Conservation (phyloP, 2,329 filamentous ascomycete genomes). For the Cyclaneusma minus region DNA sequence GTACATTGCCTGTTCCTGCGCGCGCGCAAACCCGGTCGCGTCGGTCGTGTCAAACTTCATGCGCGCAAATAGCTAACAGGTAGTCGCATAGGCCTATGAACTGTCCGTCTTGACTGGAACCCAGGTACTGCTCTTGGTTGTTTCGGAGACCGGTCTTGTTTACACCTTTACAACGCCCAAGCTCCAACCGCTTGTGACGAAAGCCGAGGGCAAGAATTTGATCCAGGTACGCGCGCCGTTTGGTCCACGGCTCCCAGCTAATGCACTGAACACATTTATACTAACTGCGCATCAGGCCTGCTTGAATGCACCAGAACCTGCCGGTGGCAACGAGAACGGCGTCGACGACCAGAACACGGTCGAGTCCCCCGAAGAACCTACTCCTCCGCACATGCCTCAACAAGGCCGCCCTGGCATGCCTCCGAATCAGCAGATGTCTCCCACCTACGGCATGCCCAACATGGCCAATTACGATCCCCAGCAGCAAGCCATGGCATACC, state of each 20-base stretch:
- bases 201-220: slow-evolving; percentile 96
- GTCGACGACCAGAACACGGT: slow-evolving; percentile 62
- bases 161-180: slow-evolving; percentile 99
- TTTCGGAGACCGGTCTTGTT: slow-evolving; percentile 91
- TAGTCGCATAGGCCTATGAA: slow-evolving; percentile 64
- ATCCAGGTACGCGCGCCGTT: slow-evolving; percentile 61
- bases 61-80: slow-evolving; percentile 12
- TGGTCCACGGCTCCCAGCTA: slow-evolving; percentile 3
- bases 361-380: slow-evolving; percentile 83
- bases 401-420: slow-evolving; percentile 48
- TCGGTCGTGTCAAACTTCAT: slow-evolving; percentile 4
- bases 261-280: slow-evolving; percentile 1
- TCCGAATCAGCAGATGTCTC: slow-evolving; percentile 43
- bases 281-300: slow-evolving; percentile 51
- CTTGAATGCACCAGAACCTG: slow-evolving; percentile 86
- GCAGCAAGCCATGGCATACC: slow-evolving; percentile 67
- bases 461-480: slow-evolving; percentile 54
- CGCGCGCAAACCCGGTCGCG: slow-evolving; percentile 10
- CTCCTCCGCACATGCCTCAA: slow-evolving; percentile 57
- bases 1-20: slow-evolving; percentile 28
- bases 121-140: slow-evolving; percentile 88
- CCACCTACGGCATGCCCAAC: slow-evolving; percentile 45
- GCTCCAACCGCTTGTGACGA: slow-evolving; percentile 93
- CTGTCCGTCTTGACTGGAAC: slow-evolving; percentile 94
- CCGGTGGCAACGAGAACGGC: slow-evolving; percentile 65